Conservation (phyloP, 306 rosid species). For the Acacia acuminata region DNA sequence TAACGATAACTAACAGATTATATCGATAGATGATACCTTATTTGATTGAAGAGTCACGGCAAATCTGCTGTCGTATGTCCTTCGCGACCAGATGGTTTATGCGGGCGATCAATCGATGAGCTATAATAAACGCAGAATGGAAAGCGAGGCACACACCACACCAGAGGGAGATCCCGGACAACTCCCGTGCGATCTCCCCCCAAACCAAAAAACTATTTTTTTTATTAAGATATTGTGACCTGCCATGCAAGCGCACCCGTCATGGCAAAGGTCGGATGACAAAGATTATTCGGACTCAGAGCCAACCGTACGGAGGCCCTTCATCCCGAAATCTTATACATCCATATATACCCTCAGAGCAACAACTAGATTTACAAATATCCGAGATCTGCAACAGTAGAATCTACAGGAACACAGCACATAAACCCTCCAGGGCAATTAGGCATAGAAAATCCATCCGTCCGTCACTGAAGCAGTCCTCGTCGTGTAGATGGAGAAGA, state of each 20-base stretch:
- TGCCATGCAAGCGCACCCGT: slow-evolving; percentile 99
- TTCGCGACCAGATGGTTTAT: neutral
- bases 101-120: neutral
- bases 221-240: slow-evolving; percentile 68
- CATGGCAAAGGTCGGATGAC: slow-evolving; percentile 99
- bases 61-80: neutral
- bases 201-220: slow-evolving; percentile 42
- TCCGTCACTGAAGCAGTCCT: neutral
- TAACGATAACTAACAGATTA: neutral
- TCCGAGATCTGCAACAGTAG: slow-evolving; percentile 9
- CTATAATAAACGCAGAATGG: slow-evolving; percentile 7
- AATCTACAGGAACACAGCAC: neutral
- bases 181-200: slow-evolving; percentile 83
- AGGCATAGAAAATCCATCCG: neutral
- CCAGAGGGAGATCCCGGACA: slow-evolving; percentile 66
- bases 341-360: slow-evolving; percentile 1
- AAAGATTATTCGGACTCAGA: slow-evolving; percentile 45
- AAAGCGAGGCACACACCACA: slow-evolving; percentile 38
- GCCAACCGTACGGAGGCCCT: slow-evolving; percentile 20
- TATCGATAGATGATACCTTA: slow-evolving; percentile 5
- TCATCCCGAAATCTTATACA: slow-evolving; percentile 10
- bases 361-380: slow-evolving; percentile 23
- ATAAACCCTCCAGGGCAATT: neutral
- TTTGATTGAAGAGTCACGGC: neutral
- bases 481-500: fast-evolving